phyloP scores from a whole-genome alignment of 345 rosid species.

The Heritiera fomes region DNA sequence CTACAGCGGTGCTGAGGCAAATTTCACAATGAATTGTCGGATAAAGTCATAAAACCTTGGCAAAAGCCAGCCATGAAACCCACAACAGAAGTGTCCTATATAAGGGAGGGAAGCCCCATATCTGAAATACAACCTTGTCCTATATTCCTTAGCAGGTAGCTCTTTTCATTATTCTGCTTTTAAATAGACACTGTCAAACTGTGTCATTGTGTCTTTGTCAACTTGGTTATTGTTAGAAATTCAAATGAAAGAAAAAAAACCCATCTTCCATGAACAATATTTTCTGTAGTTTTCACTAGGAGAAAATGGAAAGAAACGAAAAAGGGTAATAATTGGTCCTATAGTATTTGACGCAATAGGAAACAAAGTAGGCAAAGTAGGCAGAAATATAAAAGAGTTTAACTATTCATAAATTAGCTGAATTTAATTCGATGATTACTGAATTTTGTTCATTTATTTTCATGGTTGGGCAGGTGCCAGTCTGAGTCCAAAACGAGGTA shows the following conservation, averaged over 20 bases:
- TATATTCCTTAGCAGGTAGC: background rate
- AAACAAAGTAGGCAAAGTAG: background rate
- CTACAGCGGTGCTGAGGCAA: background rate
- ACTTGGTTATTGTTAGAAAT: background rate
- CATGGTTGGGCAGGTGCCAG: no score
- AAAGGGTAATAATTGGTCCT: background rate
- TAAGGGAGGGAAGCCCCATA: background rate
- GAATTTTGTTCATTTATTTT: no score
- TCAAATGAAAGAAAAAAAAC: background rate
- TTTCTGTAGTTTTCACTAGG: background rate
- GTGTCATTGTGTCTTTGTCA: background rate
- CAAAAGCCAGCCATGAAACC: background rate
- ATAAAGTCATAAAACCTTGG: background rate
- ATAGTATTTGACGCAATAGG: background rate
- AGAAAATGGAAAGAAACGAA: background rate
- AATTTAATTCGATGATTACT: no score
- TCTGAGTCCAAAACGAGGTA: constrained; percentile 43
- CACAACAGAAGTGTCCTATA: background rate
- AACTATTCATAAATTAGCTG: no score
- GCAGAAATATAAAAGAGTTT: no score
- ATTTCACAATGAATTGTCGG: background rate
- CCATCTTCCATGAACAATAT: background rate
- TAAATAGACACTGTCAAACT: background rate
- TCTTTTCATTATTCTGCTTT: background rate
- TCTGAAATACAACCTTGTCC: background rate